Evolutionary conservation across 2,329 filamentous ascomycete genomes (phyloP), one percentile per base, ranked within the genome.

Genomic region (Aureobasidium pullulans): DNA sequence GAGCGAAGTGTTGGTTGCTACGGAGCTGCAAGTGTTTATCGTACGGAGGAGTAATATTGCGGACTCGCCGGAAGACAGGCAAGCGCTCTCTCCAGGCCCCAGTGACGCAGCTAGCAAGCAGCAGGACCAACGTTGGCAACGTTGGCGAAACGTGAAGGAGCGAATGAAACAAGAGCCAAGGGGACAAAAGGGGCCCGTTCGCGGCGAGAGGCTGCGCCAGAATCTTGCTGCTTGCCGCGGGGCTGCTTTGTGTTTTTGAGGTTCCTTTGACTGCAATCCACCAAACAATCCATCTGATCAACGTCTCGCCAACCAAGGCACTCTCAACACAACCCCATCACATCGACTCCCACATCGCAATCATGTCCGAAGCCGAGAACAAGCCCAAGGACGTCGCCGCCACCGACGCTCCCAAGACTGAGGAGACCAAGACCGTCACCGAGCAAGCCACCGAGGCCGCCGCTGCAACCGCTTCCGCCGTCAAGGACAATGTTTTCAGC

Each of bases 401-500:
- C 16, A 28, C 15, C 23, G 42, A 37, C 32, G 54, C 54, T 39
- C 43, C 54, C 23, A 59, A 59, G 57, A 11, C 57, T 15, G 47
- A 50, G 3, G 57, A 59, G 31, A 36, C 46, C 28, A 52, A 59
- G 57, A 59, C 57, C 28, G 57, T 59, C 57, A 59, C 57, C 31
- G 57, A 59, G 57, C 57, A 59, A 53, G 57, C 47, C 54, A 69
- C 68, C 50, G 71, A 73, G 60, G 68, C 70, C 59, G 74, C 70
- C 34, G 63, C 68, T 34, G 69, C 71, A 48, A 67, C 70, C 32
- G 73, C 71, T 28, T 64, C 70, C 16, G 71, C 75, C 39, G 76
- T 76, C 19, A 79, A 78, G 70, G 77, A 79, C 68, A 79, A 79
- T 65, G 89, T 97, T 65, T 97, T 97, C 81, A 93, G 90, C 76